Evolutionary conservation across 2,329 filamentous ascomycete species (phyloP), one percentile per base, ranked within the genome.

Genomic region (Xylaria sp.): DNA sequence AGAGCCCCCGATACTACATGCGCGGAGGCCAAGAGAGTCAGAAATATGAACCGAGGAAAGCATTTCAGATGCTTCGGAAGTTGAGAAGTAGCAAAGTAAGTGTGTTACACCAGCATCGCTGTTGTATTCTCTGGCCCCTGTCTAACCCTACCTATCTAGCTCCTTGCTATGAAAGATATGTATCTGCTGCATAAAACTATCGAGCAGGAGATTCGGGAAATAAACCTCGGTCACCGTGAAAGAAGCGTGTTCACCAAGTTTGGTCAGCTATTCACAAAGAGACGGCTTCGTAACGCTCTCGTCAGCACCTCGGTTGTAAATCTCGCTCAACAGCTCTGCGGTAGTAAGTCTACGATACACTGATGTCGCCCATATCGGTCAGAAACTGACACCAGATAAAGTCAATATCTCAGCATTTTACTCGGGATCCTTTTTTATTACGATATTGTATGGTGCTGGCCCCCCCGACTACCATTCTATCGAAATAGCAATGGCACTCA

Each of bases 351-450:
- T 17, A 51, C 30, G 24, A 60, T 36, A 17, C 17, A 24, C 19
- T 21, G 17, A 42, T 7, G 9, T 21, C n/a, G 34, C 11, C n/a
- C 24, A 36, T 32, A 11, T 9, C 14, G 9, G 5, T 3, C 4
- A 24, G 32, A 55, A 47, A 56, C 50, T 56, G 36, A 62, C 50
- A 34, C 48, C 17, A 55, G 11, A 45, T 45, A 12, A 42, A 62
- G 60, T 62, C n/a, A 62, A 62, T n/a, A 50, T 62, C 39, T 14
- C 51, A 1, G 60, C 60, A 3, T 62, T 62, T 56, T 62, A 62
- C 32, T 62, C 50, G 5, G 60, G 60, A 6, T n/a, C 27, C 17
- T 62, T 62, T 24, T 55, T 62, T 54, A 8, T 48, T 34, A 54
- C 48, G 2, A 50, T 61, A 21, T 12, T 61, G 11, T 17, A 27